Conservation (phyloP, 1,284 basidiomycete species). For the Nidula niveotomentosa region DNA sequence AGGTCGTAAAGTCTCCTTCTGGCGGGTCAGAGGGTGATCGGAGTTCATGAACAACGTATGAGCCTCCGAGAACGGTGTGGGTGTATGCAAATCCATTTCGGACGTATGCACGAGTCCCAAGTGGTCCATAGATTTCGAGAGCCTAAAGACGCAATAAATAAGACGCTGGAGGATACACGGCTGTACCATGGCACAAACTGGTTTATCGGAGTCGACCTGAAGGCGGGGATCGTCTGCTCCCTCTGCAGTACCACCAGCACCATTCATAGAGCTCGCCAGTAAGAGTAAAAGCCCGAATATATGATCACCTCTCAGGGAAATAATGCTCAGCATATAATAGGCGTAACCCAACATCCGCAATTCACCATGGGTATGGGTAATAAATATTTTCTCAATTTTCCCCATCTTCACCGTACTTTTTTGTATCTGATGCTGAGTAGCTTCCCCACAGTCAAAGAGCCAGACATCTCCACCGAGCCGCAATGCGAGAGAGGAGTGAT, state of each 20-base stretch:
- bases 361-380: constrained; percentile 90
- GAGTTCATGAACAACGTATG: constrained; percentile 91
- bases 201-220: constrained; percentile 26
- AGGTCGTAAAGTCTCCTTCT: constrained; percentile 43
- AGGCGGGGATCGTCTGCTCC: constrained; percentile 59
- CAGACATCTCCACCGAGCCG: constrained; percentile 67
- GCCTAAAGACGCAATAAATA: constrained; percentile 31
- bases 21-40: constrained; percentile 59
- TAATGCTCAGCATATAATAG: background rate
- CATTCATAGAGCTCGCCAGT: constrained; percentile 66
- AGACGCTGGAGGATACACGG: too few species aligned
- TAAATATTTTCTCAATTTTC: constrained; percentile 84
- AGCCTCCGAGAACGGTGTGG: constrained; percentile 64
- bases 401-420: constrained; percentile 73
- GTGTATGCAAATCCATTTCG: constrained; percentile 75
- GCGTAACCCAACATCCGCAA: background rate
- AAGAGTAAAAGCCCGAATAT: constrained; percentile 81
- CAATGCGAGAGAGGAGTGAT: constrained; percentile 70
- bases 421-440: constrained; percentile 82
- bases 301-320: constrained; percentile 69
- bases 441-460: constrained; percentile 93
- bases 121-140: constrained; percentile 88
- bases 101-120: constrained; percentile 83
- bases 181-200: constrained; percentile 14
- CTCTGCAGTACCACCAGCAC: constrained; percentile 63